Base-by-base conservation (phyloP, 2,329 filamentous ascomycete species). In the Laburnicola sp. region DNA sequence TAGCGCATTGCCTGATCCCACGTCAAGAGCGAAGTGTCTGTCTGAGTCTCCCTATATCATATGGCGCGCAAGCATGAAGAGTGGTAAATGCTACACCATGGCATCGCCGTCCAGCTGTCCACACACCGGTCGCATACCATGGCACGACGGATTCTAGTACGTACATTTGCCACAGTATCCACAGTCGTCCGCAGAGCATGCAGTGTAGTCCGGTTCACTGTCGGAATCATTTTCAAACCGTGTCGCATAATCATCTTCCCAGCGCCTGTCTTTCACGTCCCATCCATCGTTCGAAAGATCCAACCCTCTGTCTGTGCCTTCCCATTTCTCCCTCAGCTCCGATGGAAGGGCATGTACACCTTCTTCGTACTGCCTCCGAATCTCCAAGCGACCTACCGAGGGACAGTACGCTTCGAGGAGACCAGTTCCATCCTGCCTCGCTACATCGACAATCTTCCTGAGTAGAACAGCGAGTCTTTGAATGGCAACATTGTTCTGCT, bases 161-260 rank as follows among this genome's bases (percentile, higher is more conserved):
- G 61, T 64, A 50, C 72, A 74, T 26, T 61, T 68, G 6, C 72
- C 72, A 39, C 72, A 74, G 39, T 74, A 74, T 2, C 68, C 70
- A 57, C 71, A 74, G 22, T 62, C 57, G 0, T 69, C 60, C 27
- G 58, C 59, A 7, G 69, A 71, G 49, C 72, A 74, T 6, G 69
- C 72, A 6, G 71, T 74, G 27, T 64, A 74, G 48, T 74, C 72
- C 21, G 31, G 40, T 6, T 45, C 34, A n/a, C 36, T 37, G 26
- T 65, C 59, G 2, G 48, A 57, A 28, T 53, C 60, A 42, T 32
- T 48, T 31, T 44, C 58, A 0, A 41, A 36, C 25, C 51, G 45
- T 39, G 47, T 32, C 7, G 10, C 42, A 21, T 49, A 26, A 3
- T 46, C 38, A n/a, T 44, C 44, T n/a, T 45, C 21, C 44, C 23